Base-by-base conservation (phyloP, 495 filamentous ascomycete genomes). In the Durotheca rogersii region DNA sequence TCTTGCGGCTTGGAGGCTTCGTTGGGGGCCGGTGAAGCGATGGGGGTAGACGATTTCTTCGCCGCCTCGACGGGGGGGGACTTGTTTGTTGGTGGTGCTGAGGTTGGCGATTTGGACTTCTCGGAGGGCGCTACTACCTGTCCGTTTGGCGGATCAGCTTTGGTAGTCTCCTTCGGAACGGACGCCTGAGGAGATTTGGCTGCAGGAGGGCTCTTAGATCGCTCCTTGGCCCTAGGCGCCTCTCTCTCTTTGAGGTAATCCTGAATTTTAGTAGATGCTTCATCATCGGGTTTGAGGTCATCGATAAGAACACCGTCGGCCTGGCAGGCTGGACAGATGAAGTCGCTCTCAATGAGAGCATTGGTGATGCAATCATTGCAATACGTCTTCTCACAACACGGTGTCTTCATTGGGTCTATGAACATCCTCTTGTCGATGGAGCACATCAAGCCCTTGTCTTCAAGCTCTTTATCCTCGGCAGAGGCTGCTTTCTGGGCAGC, bases 361-460 rank as follows among this genome's bases (percentile, higher is more conserved):
- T 91, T 94, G 60, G 90, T 90, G 69, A 97, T 95, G 85, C 93
- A 98, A 60, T 97, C 90, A 81, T 90, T 88, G 82, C 93, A 98
- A 80, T 92, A 97, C 67, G 90, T 95, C 78, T 86, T 90, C 68
- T 86, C 81, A 77, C 93, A 98, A 77, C 93, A 98, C 51, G 93
- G 94, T 58, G 92, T 97, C 80, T 95, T 92, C 76, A 90, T 90
- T 76, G 93, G 91, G 67, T 96, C 87, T 83, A 92, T 80, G 74
- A 96, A 96, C 76, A 95, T 83, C 68, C 86, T 89, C 70, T 94
- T 92, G 81, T 96, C 91, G 79, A 97, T 87, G 58, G 89, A 76
- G 77, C 93, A 98, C 69, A 91, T 84, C 60, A 98, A 73, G 43
- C 93, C 94, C 60, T 79, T 84, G 69, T 90, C 87, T 70, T 88